These are phyloP conservation scores for Hypericum androsaemum DNA, from an alignment of 345 rosid genomes.

Conservation along the genomic window DNA sequence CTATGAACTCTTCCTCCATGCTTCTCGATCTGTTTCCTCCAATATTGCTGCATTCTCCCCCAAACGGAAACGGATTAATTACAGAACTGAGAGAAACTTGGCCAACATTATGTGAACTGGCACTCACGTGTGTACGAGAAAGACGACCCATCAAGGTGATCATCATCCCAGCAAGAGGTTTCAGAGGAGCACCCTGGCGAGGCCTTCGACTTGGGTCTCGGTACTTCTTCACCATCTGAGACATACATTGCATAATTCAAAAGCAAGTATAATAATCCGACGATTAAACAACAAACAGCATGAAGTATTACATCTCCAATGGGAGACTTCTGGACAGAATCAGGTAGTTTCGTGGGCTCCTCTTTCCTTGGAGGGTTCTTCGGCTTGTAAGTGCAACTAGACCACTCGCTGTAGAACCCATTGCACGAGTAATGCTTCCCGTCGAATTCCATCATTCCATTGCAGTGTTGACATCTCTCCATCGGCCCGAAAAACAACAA, in stretches of 20 bases:
- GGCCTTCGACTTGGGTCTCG: slow-evolving; percentile 51
- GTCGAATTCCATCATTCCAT: slow-evolving; percentile 40
- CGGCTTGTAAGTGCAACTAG: slow-evolving; percentile 56
- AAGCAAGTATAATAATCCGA: neutral
- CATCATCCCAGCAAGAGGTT: slow-evolving; percentile 56
- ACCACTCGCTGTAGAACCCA: slow-evolving; percentile 73
- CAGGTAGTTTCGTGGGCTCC: slow-evolving; percentile 39
- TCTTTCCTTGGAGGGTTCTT: slow-evolving; percentile 50
- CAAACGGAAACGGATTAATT: neutral
- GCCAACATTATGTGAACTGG: neutral
- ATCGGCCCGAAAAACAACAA: slow-evolving; percentile 51
- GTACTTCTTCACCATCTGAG: slow-evolving; percentile 51
- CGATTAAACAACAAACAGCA: neutral
- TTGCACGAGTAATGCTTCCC: slow-evolving; percentile 45
- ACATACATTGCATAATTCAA: neutral
- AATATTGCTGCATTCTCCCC: slow-evolving; percentile 41
- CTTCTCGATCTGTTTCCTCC: slow-evolving; percentile 49
- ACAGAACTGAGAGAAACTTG: neutral
- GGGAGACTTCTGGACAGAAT: slow-evolving; percentile 39
- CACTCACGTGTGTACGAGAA: slow-evolving; percentile 50
- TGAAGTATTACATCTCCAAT: slow-evolving; percentile 34
- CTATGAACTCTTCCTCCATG: slow-evolving; percentile 54
- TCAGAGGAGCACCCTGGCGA: slow-evolving; percentile 26
- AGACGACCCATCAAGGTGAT: slow-evolving; percentile 63
- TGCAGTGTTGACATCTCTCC: slow-evolving; percentile 53